Percentiles rank a stretch among this genome's conserved stretches.
phyloP scores from a whole-genome alignment of 2,329 filamentous ascomycete species.

The Diplodia intermedia region DNA sequence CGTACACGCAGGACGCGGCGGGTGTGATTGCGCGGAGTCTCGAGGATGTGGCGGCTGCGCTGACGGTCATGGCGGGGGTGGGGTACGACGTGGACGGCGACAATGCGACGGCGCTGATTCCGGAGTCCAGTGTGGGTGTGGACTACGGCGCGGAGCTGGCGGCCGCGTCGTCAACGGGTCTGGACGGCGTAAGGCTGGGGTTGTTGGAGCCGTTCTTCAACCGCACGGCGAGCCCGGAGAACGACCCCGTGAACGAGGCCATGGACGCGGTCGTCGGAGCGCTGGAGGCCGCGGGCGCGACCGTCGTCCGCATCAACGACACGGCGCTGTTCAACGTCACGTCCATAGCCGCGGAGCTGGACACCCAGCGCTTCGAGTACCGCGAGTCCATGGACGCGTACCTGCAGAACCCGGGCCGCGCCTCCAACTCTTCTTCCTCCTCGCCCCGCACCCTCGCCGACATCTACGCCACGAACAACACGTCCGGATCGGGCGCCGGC shows the following conservation, averaged over 20 bases:
- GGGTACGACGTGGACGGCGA: slow-evolving; percentile 52
- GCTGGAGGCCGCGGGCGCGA: slow-evolving; percentile 57
- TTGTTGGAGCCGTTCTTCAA: slow-evolving; percentile 66
- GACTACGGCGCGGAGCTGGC: slow-evolving; percentile 57
- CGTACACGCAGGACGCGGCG: slow-evolving; percentile 62
- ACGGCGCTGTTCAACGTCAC: slow-evolving; percentile 59
- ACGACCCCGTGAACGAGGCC: slow-evolving; percentile 62
- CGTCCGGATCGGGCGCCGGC: slow-evolving; percentile 41
- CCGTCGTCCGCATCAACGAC: slow-evolving; percentile 59
- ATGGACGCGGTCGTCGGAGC: slow-evolving; percentile 58
- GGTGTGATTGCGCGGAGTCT: slow-evolving; percentile 62
- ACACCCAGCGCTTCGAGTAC: slow-evolving; percentile 69
- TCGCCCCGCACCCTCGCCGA: slow-evolving; percentile 54
- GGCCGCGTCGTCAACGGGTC: slow-evolving; percentile 36
- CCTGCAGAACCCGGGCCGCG: slow-evolving; percentile 48
- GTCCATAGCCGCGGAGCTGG: slow-evolving; percentile 55
- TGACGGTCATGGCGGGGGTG: slow-evolving; percentile 61
- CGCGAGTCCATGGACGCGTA: slow-evolving; percentile 63
- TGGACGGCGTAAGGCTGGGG: slow-evolving; percentile 56
- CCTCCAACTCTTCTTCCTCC: slow-evolving; percentile 35
- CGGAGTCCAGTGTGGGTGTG: slow-evolving; percentile 48
- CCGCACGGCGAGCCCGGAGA: slow-evolving; percentile 59
- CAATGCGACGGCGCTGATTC: slow-evolving; percentile 60
- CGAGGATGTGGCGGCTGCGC: slow-evolving; percentile 58
- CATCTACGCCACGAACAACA: slow-evolving; percentile 53